A percentile compares a stretch with the other conserved stretches of the same genome.
phyloP scores from a whole-genome alignment of 1,284 basidiomycete species.

The Austropuccinia psidii region DNA sequence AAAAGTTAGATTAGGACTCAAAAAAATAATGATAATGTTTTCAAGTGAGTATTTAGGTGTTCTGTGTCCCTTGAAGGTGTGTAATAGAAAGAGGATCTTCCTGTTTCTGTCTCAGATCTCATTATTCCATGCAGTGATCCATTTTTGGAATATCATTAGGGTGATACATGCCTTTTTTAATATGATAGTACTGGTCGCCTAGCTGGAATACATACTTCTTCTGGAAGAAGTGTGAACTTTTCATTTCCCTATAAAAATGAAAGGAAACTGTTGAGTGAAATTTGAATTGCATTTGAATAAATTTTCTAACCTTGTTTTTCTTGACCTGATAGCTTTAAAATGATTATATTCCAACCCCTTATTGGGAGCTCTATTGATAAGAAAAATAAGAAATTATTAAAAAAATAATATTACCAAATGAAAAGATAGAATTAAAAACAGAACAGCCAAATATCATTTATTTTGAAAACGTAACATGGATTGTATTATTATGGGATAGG shows the following conservation, averaged over 20 bases:
- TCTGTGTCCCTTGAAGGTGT: neutral
- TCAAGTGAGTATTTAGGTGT: neutral
- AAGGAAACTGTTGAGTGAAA: neutral
- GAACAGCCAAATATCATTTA: slow-evolving; percentile 2
- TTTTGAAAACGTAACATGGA: neutral
- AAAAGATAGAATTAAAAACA: neutral
- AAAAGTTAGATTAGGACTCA: neutral
- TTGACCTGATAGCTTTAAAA: neutral
- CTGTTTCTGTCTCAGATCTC: neutral
- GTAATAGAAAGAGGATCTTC: neutral
- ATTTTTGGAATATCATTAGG: slow-evolving; percentile 3
- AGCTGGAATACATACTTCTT: too few species aligned
- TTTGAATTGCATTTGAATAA: neutral
- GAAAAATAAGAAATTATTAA: neutral
- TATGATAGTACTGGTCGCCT: slow-evolving; percentile 7
- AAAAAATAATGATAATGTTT: neutral
- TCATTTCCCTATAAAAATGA: slow-evolving; percentile 8
- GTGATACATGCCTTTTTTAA: neutral
- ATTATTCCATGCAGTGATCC: neutral
- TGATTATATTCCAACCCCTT: neutral
- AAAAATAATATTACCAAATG: neutral
- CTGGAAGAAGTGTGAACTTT: neutral
- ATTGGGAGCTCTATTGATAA: slow-evolving; percentile 8
- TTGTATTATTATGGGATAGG: neutral
- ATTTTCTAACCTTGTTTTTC: neutral